phyloP scores from a whole-genome alignment of 208 protist species.

The Trypanosoma vivax region DNA sequence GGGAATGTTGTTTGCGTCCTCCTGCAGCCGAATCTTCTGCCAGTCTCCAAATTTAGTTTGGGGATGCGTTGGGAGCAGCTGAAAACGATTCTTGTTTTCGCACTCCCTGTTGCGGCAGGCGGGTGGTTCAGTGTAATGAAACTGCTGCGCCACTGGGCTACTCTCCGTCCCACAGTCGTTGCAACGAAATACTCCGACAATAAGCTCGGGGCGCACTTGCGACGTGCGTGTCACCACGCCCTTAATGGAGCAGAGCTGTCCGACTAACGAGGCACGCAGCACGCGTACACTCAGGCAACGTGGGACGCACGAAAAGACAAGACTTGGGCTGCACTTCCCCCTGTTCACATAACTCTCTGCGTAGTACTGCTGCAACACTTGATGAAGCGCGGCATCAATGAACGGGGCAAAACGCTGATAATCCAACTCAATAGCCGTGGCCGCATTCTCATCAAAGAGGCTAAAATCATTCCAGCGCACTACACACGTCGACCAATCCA shows the following conservation, averaged over 20 bases:
- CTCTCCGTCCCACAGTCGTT: conserved; percentile 91
- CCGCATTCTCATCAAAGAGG: conserved; percentile 67
- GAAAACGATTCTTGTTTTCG: conserved; percentile 88
- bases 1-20: conserved; percentile 94
- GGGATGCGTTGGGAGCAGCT: conserved; percentile 77
- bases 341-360: conserved; percentile 73
- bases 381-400: conserved; percentile 63
- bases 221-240: conserved; percentile 98
- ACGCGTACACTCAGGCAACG: conserved; percentile 90
- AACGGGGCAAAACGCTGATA: conserved; percentile 76
- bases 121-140: conserved; percentile 97
- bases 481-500: conserved; percentile 75
- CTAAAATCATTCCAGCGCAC: conserved; percentile 73
- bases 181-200: conserved; percentile 96
- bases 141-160: conserved; percentile 94
- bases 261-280: conserved; percentile 89
- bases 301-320: conserved; percentile 83
- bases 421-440: conserved; percentile 66
- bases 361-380: conserved; percentile 78
- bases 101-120: conserved; percentile 87
- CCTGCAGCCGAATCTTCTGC: conserved; percentile 97
- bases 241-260: conserved; percentile 91
- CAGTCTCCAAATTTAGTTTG: conserved; percentile 96
- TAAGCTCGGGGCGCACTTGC: conserved; percentile 97
- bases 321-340: conserved; percentile 51